A percentile compares a stretch with the other conserved stretches of the same genome.
These are phyloP conservation scores for Fusarium staphyleae DNA, from an alignment of 2,329 filamentous ascomycete genomes.

Conservation along the genomic window DNA sequence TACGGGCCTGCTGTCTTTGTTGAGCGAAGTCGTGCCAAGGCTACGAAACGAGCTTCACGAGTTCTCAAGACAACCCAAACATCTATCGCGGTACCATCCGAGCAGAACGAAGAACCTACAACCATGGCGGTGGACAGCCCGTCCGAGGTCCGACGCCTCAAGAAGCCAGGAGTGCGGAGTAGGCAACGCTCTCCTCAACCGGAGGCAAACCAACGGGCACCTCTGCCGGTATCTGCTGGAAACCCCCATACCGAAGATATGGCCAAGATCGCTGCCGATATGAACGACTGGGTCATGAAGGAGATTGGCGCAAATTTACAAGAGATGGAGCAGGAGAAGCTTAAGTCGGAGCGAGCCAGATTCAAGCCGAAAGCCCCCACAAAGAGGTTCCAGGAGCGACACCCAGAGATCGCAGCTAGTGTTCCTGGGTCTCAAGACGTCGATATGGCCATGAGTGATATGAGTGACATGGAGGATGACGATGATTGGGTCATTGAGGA, in stretches of 20 bases:
- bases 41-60: conserved; percentile 34
- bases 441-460: conserved; percentile 50
- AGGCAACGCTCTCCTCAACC: conserved; percentile 37
- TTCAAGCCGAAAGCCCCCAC: conserved; percentile 64
- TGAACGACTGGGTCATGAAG: conserved; percentile 65
- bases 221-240: conserved; percentile 46
- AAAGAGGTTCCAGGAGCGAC: conserved; percentile 62
- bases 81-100: conserved; percentile 3
- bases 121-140: conserved; percentile 14
- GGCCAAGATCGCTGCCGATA: conserved; percentile 59
- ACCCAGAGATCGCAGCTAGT: conserved; percentile 50
- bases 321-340: conserved; percentile 53
- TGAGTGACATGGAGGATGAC: conserved; percentile 53
- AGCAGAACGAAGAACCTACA: conserved; percentile 3
- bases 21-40: conserved; percentile 57
- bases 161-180: conserved; percentile 45
- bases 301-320: conserved; percentile 63
- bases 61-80: conserved; percentile 18
- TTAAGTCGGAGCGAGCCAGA: conserved; percentile 45
- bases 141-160: conserved; percentile 41
- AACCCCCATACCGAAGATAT: conserved; percentile 52
- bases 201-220: conserved; percentile 31
- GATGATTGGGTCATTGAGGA: conserved; percentile 70
- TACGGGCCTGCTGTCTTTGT: conserved; percentile 61
- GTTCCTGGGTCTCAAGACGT: conserved; percentile 33